Percentiles rank a stretch among this genome's conserved stretches.
Conservation (phyloP, 2,329 filamentous ascomycete species). For the Colletotrichum salicis region DNA sequence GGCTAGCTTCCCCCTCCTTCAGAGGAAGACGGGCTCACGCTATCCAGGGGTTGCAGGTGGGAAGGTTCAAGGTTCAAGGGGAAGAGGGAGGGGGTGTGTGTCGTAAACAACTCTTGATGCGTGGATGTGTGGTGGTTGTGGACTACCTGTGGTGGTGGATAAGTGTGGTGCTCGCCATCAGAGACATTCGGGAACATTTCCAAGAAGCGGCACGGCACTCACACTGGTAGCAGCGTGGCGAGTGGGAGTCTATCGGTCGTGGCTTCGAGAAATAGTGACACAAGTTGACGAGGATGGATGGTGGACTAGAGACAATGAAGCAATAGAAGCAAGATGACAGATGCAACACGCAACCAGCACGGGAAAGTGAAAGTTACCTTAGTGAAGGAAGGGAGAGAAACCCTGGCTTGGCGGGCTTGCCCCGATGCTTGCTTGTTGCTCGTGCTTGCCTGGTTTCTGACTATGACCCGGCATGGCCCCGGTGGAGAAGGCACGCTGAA, state of each 20-base stretch:
- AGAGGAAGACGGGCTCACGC: neutral
- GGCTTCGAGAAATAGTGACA: neutral
- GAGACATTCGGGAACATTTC: constrained; percentile 1
- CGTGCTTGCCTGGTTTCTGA: neutral
- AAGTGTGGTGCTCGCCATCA: constrained; percentile 1
- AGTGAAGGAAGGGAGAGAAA: neutral
- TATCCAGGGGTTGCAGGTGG: neutral
- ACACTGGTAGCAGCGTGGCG: neutral
- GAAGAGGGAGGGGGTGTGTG: neutral
- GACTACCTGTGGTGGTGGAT: neutral
- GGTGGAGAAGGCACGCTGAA: neutral
- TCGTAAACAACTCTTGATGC: neutral
- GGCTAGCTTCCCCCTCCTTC: neutral
- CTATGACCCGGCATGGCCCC: neutral
- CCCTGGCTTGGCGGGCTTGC: neutral
- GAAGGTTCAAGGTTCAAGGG: neutral
- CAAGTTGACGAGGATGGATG: no score
- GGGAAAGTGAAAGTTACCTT: neutral
- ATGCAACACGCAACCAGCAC: neutral
- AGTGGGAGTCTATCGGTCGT: neutral
- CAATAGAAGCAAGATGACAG: neutral
- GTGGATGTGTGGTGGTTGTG: neutral
- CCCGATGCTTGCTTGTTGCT: no score
- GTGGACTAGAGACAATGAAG: neutral
- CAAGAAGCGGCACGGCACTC: neutral